Base-by-base conservation (phyloP, 305 asterid species). In the Stenogyne calaminthoides region DNA sequence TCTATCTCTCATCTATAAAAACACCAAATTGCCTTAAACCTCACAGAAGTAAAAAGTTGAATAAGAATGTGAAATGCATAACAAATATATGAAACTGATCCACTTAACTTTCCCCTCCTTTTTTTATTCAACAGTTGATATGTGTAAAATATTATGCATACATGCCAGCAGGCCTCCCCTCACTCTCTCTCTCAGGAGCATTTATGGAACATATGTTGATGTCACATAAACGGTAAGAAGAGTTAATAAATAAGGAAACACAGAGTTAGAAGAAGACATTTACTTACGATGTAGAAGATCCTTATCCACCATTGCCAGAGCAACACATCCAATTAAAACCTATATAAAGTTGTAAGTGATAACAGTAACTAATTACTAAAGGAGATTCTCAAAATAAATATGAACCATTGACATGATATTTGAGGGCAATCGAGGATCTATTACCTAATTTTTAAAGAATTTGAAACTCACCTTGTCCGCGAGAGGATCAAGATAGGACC, bases 401-500 rank as follows among this genome's bases (percentile, higher is more conserved):
- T 67, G 56, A 10, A 49, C 68, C 76, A 73, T 12, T 42, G 37
- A 42, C 34, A 65, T 54, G 15, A 52, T 72, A n/a, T 32, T 68
- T 37, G 8, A 42, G 42, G 71, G 34, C 42, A 52, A 36, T 42
- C 59, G 22, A 76, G 46, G 72, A 77, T 27, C 64, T 25, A 25
- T 51, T 29, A 51, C 57, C 49, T 22, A 25, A 74, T 59, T 36
- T 51, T 64, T 22, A 62, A n/a, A 4, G 55, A 22, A 6, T 29
- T 37, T 61, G 68, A 39, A 75, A 75, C 80, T 76, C 78, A 87
- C 99, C 93, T 94, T 94, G 86, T 92, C 99, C 22, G 99, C 98
- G 55, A 94, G 97, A 80, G 99, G 99, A 81, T 94, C 99, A 80
- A 94, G 96, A 84, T 92, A 94, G 71, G 99, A 94, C 51, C 99